These are phyloP conservation scores for Triticum monococcum DNA, from an alignment of 176 grass and related monocot genomes.

Conservation along the genomic window DNA sequence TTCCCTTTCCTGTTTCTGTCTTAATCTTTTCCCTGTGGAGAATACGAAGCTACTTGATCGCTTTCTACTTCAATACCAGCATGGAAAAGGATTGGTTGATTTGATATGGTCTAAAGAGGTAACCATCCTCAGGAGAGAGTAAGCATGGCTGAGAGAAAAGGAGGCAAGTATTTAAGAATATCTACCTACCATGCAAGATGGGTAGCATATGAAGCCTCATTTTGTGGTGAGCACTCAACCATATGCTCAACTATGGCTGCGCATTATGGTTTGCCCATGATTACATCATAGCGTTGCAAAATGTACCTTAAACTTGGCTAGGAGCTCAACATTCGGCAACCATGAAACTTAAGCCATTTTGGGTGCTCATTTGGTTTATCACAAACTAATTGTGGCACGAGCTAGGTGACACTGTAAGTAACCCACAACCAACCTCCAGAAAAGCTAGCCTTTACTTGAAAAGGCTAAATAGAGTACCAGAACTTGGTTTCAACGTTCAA, in stretches of 20 bases:
- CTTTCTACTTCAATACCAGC: constrained; percentile 46
- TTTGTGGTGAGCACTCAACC: constrained; percentile 26
- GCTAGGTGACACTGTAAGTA: not conserved
- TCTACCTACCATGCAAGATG: constrained; percentile 30
- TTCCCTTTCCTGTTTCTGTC: constrained; percentile 39
- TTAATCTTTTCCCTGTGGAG: constrained; percentile 41
- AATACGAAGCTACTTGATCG: constrained; percentile 43
- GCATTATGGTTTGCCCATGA: constrained; percentile 2
- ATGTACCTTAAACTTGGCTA: constrained; percentile 5
- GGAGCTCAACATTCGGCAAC: constrained; percentile 13
- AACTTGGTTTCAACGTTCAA: constrained; percentile 3
- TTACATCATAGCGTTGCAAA: constrained; percentile 19
- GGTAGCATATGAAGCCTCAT: constrained; percentile 27
- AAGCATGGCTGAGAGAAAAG: constrained; percentile 31
- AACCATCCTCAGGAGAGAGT: constrained; percentile 40
- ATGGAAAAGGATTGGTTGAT: constrained; percentile 43
- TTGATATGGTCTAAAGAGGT: constrained; percentile 43
- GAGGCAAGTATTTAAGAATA: constrained; percentile 34
- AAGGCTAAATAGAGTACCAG: constrained; percentile 7
- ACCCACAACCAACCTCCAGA: not conserved
- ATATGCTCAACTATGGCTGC: constrained; percentile 29
- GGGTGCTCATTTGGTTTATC: constrained; percentile 11
- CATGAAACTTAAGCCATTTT: constrained; percentile 12
- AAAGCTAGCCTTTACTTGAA: not conserved
- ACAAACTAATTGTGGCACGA: not conserved